Evolutionary conservation across 306 rosid species (phyloP), one percentile per base, ranked within the genome.

Genomic region (Chamaecrista fasciculata): DNA sequence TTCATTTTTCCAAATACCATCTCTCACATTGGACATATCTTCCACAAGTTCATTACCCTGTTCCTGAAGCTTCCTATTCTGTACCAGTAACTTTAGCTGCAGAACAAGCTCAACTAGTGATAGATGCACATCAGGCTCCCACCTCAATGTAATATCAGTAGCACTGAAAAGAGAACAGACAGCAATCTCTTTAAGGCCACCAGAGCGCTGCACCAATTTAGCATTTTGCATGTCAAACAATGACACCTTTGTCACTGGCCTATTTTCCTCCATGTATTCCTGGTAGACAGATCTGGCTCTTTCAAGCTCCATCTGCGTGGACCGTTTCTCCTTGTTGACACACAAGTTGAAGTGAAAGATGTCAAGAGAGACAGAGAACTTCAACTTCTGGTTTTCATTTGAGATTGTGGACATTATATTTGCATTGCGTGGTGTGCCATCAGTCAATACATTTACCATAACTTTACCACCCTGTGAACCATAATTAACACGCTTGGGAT

Each of bases 121-220:
- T 69, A 95, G 70, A 68, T 95, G 96, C n/a, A 84, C 84, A 61
- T 91, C 99, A 80, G 97, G 99, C 64, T 87, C 99, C 99, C 99
- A 95, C 79, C 95, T 83, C 44, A 95, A 76, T 21, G 86, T 67
- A 70, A 95, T 95, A 75, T 95, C 92, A 50, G 97, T 91, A 61
- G 99, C 97, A 80, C 99, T 91, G 81, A 95, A 95, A 80, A 95
- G 97, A 69, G 99, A 91, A 79, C 97, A 89, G n/a, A 91, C 87
- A 76, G 92, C 71, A 72, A 91, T 79, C 83, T 95, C 97, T 76
- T 87, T 95, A 69, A 76, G 87, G 78, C 96, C 97, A 72, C 97
- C 91, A 71, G 97, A 76, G 66, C 95, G 91, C 67, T 79, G 86
- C 62, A 95, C 97, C 80, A 95, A 84, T 86, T 95, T 95, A 60